Evolutionary conservation across 2,329 filamentous ascomycete species (phyloP), one percentile per base, ranked within the genome.

Genomic region (Emmonsiellopsis sp.): DNA sequence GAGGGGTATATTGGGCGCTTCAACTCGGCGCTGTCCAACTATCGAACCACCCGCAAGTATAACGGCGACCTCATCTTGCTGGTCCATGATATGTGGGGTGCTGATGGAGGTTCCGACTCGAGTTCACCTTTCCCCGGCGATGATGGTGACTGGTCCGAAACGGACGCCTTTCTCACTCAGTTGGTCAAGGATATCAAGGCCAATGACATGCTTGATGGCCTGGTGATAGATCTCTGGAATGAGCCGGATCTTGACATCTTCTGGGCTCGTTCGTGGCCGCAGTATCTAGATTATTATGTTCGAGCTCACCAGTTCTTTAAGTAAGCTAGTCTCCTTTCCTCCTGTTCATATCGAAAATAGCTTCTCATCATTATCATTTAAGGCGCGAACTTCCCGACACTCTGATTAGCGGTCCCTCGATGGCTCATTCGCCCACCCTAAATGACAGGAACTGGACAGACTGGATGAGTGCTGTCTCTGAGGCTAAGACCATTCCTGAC

Each of bases 211-310:
- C 64, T 60, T 16, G 63, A 63, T 61, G 70, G 67, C 0, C 57
- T 80, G 0, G 65, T 75, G 0, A 63, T 75, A 8, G 78, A 80
- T 50, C 71, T 79, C 37, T 80, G 78, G 78, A 80, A 80, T 53
- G 78, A 80, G 62, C 75, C 78, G 0, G 77, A 79, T 52, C 54
- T 57, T 8, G 43, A 9, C 3, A 63, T 61, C 45, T 78, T 75
- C 67, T 71, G 70, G 63, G 54, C 53, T 7, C 63, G 72, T 3
- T 46, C 56, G 1, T 65, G 68, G 57, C 31, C 64, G 10, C 74
- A 77, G 54, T 77, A 65, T 50, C 54, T 76, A 8, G 60, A 73
- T 43, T 61, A 73, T 42, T 76, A 70, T 61, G 63, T 63, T 26
- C 63, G 70, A 31, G 71, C 71, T 3, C 64, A 71, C 55, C 62